Base-by-base conservation (phyloP, 2,329 filamentous ascomycete species). In the Fusarium sublunatum region DNA sequence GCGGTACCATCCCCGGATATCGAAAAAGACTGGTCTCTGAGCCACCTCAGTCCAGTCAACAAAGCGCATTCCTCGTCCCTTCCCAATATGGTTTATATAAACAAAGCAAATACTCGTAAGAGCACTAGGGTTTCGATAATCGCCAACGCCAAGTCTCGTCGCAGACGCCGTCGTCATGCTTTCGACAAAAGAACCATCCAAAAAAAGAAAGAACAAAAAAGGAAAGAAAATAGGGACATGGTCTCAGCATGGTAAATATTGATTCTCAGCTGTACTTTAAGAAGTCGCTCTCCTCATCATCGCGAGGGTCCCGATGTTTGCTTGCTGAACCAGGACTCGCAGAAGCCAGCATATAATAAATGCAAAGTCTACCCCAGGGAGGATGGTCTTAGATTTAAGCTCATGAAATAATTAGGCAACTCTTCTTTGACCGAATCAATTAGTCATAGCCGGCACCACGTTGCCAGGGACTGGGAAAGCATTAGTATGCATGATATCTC, bases 361-460 rank as follows among this genome's bases (percentile, higher is more conserved):
- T 47, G 47, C 52, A 59, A 58, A 57, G 40, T 45, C 52, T 53
- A 58, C 58, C 44, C 53, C n/a, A 42, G 34, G 22, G 22, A 51
- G 52, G 53, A 44, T 43, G 32, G 24, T 49, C 58, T 56, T 46
- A 48, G 36, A 56, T 55, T n/a, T 49, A 57, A 59, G 59, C 61
- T 62, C 46, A 45, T 64, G 35, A 59, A 58, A 67, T 45, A 58
- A 62, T 60, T 42, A 51, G 28, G 52, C 22, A 61, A 38, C 43
- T 34, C 40, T 43, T 66, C 35, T 41, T 56, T 11, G 40, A 43
- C 61, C 54, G 55, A 40, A 58, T 64, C 65, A 52, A 58, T 61
- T 62, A 70, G 35, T 81, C 78, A 63, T 81, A 81, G 36, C 78
- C 78, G 41, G 78, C 78, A 57, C 78, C 78, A 58, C 78, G 78